Evolutionary conservation across 1,284 basidiomycete species (phyloP).

Genomic region (Microstroma glucosiphilum): DNA sequence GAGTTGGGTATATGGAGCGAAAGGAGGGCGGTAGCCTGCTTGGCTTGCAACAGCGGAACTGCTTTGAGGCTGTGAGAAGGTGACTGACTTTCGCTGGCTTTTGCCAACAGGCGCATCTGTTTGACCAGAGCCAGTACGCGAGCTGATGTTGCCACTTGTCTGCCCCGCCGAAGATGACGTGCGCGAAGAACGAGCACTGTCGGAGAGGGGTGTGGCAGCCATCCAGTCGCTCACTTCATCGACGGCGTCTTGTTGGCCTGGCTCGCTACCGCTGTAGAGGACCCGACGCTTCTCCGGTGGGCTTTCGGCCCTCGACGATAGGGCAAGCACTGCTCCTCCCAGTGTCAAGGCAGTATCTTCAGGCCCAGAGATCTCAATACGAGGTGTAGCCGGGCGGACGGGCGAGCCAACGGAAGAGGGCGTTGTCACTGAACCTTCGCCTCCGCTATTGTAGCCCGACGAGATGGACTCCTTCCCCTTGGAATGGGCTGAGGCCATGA

Average conservation of each 20-base stretch:
- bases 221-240: constrained; percentile 4
- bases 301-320: too few species aligned
- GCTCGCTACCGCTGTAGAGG: too few species aligned
- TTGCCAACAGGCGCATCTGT: background rate
- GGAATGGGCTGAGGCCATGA: too few species aligned
- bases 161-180: background rate
- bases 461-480: too few species aligned
- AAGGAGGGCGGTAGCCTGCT: background rate
- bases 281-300: too few species aligned
- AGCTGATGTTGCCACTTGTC: background rate
- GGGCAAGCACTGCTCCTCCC: too few species aligned
- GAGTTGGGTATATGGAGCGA: background rate
- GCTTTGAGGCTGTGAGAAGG: background rate
- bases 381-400: background rate
- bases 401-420: too few species aligned
- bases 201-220: background rate
- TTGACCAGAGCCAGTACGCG: background rate
- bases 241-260: background rate
- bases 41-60: background rate
- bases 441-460: too few species aligned
- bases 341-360: background rate
- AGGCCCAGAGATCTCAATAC: constrained; percentile 4
- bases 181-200: background rate
- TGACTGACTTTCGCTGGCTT: constrained; percentile 1
- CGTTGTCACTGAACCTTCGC: too few species aligned